phyloP scores from a whole-genome alignment of 805 yeast genomes.

The Groenewaldozyma tartarivorans region DNA sequence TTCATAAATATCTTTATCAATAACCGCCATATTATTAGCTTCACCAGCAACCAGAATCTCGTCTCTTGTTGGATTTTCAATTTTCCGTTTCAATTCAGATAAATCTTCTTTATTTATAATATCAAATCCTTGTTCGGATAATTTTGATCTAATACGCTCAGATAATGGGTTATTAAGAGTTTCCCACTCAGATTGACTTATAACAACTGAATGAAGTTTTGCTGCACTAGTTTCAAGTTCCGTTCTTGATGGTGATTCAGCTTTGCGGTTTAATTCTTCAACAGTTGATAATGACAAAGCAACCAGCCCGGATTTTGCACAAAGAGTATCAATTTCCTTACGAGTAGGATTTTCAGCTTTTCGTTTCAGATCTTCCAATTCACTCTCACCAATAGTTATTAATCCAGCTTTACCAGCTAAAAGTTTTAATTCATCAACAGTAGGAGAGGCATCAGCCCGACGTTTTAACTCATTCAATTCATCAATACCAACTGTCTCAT shows the following conservation, averaged over 20 bases:
- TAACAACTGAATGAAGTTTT: conserved; percentile 1
- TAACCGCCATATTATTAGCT: conserved; percentile 10
- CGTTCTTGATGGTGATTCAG: conserved; percentile 12
- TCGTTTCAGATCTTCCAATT: conserved; percentile 12
- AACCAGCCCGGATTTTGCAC: conserved; percentile 22
- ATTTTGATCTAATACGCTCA: background rate
- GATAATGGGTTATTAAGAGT: background rate
- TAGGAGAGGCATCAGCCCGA: conserved; percentile 14
- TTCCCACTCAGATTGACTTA: background rate
- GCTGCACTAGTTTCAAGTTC: conserved; percentile 9
- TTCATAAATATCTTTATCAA: conserved; percentile 16
- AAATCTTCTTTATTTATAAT: background rate
- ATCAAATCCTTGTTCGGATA: background rate
- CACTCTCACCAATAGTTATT: conserved; percentile 9
- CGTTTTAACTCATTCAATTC: conserved; percentile 26
- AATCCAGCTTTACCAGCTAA: conserved; percentile 11
- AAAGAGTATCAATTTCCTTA: conserved; percentile 14
- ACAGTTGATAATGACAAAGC: conserved; percentile 27
- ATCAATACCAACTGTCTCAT: conserved; percentile 26
- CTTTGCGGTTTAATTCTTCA: conserved; percentile 17
- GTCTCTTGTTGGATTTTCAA: conserved; percentile 12
- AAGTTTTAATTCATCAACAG: conserved; percentile 10
- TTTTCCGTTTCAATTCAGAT: conserved; percentile 7
- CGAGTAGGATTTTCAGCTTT: conserved; percentile 14
- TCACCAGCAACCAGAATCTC: conserved; percentile 14